Evolutionary conservation across 371 early-diverging fungal species (phyloP), one percentile per base, ranked within the genome.

Genomic region (Rhizopus arrhizus): DNA sequence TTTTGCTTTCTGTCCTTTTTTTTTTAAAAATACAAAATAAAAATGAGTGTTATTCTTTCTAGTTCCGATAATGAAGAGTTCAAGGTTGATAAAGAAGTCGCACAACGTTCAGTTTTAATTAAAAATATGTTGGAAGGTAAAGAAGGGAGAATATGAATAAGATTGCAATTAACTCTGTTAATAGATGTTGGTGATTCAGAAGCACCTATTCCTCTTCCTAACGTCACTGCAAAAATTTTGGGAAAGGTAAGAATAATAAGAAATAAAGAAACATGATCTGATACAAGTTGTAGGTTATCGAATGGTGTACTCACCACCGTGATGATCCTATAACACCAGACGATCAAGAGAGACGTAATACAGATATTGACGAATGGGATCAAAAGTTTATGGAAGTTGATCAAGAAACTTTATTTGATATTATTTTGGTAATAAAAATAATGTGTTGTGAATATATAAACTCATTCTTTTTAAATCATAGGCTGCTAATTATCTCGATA

Each of bases 401-500:
- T 67, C 87, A 88, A 69, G 91, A 91, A 53, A 84, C 88, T 57
- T 69, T 92, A 32, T 91, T 89, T 53, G 91, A 91, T 66, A 82
- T 91, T 34, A 84, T 91, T 61, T 65, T 88, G 59, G 83, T 80
- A 70, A 54, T 2, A 45, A n/a, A 45, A n/a, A 43, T 2, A 29
- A 48, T 9, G 29, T 29, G 13, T 47, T 22, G 5, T 10, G 3
- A 8, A 16, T 35, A 4, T 43, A 11, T 11, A 43, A 13, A 43
- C 43, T 43, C 11, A 43, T 43, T 1, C n/a, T 43, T 35, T 58
- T 16, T 33, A 36, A 22, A 22, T n/a, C 28, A 58, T 65, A 81
- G 81, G 98, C 97, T 53, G 93, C 97, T 49, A 97, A 98, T 78
- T 95, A 96, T 72, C 86, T 98, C 62, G 96, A 97, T 77, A 97